Percentiles rank a stretch among this genome's conserved stretches.
These are phyloP conservation scores for Ophiocordyceps robertsii DNA, from an alignment of 2,329 filamentous ascomycete genomes.

Conservation along the genomic window DNA sequence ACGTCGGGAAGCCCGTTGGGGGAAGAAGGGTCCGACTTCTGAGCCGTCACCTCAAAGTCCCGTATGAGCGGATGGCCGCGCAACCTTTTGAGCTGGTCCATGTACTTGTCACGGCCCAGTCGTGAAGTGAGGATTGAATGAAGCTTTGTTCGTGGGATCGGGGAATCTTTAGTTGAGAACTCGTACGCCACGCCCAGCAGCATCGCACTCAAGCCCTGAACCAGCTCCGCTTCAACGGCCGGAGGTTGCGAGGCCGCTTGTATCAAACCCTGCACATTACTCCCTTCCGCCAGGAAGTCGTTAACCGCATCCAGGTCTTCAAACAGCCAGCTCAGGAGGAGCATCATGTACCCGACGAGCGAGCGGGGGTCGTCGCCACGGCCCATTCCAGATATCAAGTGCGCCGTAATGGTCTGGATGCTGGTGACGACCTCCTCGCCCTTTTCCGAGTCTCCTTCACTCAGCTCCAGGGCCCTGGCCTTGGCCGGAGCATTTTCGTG, in stretches of 20 bases:
- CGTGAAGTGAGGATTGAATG: conserved; percentile 65
- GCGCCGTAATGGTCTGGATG: conserved; percentile 76
- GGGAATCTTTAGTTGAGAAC: conserved; percentile 94
- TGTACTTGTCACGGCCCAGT: conserved; percentile 76
- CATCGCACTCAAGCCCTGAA: conserved; percentile 73
- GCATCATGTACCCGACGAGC: conserved; percentile 75
- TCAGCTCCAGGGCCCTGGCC: conserved; percentile 63
- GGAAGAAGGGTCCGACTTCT: conserved; percentile 41
- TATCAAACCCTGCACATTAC: conserved; percentile 76
- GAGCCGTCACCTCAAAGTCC: conserved; percentile 78
- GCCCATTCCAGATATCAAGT: conserved; percentile 69
- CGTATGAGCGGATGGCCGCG: conserved; percentile 67
- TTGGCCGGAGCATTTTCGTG: conserved; percentile 73
- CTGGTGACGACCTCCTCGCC: conserved; percentile 94
- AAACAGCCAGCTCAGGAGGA: conserved; percentile 80
- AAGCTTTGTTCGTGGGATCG: conserved; percentile 67
- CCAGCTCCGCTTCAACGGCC: conserved; percentile 46
- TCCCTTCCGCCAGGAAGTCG: conserved; percentile 84
- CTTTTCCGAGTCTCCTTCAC: conserved; percentile 74
- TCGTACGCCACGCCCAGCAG: conserved; percentile 85
- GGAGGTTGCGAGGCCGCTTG: conserved; percentile 53
- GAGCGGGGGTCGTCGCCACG: conserved; percentile 66
- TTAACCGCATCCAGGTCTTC: conserved; percentile 86
- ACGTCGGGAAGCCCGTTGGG: conserved; percentile 55
- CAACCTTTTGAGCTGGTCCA: conserved; percentile 66